phyloP scores from a whole-genome alignment of 495 filamentous ascomycete species.

The Cairneyella variabilis region DNA sequence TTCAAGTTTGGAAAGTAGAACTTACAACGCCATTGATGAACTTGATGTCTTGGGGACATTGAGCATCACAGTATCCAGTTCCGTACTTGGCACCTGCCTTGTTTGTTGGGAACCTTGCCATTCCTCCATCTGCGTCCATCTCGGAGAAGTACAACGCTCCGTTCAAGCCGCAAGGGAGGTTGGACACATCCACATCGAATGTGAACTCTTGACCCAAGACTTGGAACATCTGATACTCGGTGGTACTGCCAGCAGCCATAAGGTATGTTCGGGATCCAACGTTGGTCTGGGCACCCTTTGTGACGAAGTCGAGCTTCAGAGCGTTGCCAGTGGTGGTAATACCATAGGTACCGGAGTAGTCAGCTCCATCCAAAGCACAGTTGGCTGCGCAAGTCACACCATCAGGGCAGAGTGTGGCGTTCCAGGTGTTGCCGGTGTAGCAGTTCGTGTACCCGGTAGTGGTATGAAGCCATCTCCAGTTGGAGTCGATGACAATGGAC shows the following conservation, averaged over 20 bases:
- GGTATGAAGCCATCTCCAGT: conserved; percentile 61
- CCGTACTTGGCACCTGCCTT: conserved; percentile 54
- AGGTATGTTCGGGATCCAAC: conserved; percentile 57
- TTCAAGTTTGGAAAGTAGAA: no score
- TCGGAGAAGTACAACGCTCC: conserved; percentile 62
- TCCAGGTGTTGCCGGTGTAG: conserved; percentile 60
- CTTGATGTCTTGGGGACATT: conserved; percentile 40
- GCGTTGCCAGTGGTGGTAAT: conserved; percentile 47
- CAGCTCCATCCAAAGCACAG: conserved; percentile 60
- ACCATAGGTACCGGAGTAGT: conserved; percentile 55
- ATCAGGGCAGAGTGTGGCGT: conserved; percentile 50
- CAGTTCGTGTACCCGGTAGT: conserved; percentile 55
- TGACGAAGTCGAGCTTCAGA: conserved; percentile 50
- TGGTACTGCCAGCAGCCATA: conserved; percentile 39
- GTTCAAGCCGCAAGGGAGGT: conserved; percentile 63
- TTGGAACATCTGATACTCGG: conserved; percentile 56
- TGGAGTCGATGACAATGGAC: conserved; percentile 58
- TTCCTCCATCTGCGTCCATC: conserved; percentile 54
- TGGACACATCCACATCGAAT: conserved; percentile 61
- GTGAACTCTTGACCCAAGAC: conserved; percentile 57
- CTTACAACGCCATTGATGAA: background rate
- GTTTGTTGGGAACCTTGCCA: conserved; percentile 25
- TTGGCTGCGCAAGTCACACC: conserved; percentile 51
- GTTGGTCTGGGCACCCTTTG: conserved; percentile 21
- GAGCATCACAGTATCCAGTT: conserved; percentile 68